Evolutionary conservation across 2,329 filamentous ascomycete species (phyloP), one percentile per base, ranked within the genome.

Genomic region (Microcyclospora pomicola): DNA sequence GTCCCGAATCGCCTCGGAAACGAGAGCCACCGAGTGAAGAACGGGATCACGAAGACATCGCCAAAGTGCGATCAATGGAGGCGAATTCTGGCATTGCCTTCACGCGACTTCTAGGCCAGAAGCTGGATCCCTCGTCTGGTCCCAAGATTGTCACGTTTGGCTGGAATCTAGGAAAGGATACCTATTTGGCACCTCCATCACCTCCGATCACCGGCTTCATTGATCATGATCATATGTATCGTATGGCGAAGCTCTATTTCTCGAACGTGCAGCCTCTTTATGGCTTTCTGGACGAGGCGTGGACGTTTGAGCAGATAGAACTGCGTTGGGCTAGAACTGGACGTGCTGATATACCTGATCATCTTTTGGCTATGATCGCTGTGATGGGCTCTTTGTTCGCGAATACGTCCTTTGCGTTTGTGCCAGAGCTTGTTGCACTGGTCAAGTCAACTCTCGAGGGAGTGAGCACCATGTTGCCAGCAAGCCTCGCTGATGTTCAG

Each of bases 11-110:
- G 41, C 46, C 31, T 39, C 44, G 9, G 42, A 49, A 41, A 33
- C 42, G 14, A 34, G 40, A 38, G 27, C 37, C 31, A 32, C 40
- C 43, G 11, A 33, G 34, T 13, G 42, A 48, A 27, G 46, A 48
- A 27, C 41, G 45, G 12, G 40, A 49, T 7, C 46, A 39, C 15
- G 53, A 57, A 38, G 54, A 57, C 30, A 33, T 48, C 7, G 46
- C 46, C 9, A 54, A 55, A 40, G 43, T 63, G 32, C 58, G 58
- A 5, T 68, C 68, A 0, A 55, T 73, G 3, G 69, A 75, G 44
- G 72, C 68, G 28, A 75, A 75, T 42, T 74, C 71, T 0, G 71
- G 70, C 0, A 67, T 72, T 0, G 69, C 71, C 0, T 75, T 75
- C 49, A 64, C 73, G 7, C 58, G 70, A 38, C 61, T 65, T 15